Base-by-base conservation (phyloP, 257 asterid genomes). In the Leptodermis oblonga region DNA sequence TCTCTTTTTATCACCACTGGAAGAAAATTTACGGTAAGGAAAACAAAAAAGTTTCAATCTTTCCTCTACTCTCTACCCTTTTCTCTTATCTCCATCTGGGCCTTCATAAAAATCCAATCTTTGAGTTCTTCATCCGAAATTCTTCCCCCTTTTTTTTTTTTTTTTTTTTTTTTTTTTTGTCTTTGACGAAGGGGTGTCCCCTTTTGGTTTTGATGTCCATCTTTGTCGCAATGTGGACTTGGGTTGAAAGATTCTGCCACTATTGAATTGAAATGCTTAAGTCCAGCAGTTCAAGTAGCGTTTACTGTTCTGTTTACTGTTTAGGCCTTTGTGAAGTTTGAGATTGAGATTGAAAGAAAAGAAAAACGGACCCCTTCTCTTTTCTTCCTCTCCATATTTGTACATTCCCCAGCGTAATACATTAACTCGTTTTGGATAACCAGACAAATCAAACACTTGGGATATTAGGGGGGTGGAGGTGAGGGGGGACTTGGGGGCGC, bases 1-100 rank as follows among this genome's bases (percentile, higher is more conserved):
- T 82, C 62, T 63, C 86, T 12, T 82, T 82, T 76, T 82, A 82
- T 36, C 86, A 82, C 55, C 86, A 82, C 73, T 82, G 86, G 86
- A 77, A 80, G 84, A 82, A 82, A 72, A 65, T 82, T 45, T 82
- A 82, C 60, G 86, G 86, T 82, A 51, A 51, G 22, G 55, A 51
- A 20, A 17, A 8, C n/a, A n/a, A 48, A 51, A 51, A 51, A 49
- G 58, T 36, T 4, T 7, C 9, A 31, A 18, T 28, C 70, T 18
- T 7, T 49, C 33, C 5, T 15, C n/a, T 7, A 12, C 6, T 20
- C 10, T 56, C 28, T 49, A 23, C 5, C 9, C n/a, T 7, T n/a
- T 4, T 20, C 10, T 56, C 28, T 31, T n/a, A 9, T 23, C 23
- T 37, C 53, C 22, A 43, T 58, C 74, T 43, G 23, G 48, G n/a